A percentile compares a stretch with the other conserved stretches of the same genome.
These are phyloP conservation scores for Aspergillus transmontanensis DNA, from an alignment of 2,329 filamentous ascomycete genomes.

Conservation along the genomic window DNA sequence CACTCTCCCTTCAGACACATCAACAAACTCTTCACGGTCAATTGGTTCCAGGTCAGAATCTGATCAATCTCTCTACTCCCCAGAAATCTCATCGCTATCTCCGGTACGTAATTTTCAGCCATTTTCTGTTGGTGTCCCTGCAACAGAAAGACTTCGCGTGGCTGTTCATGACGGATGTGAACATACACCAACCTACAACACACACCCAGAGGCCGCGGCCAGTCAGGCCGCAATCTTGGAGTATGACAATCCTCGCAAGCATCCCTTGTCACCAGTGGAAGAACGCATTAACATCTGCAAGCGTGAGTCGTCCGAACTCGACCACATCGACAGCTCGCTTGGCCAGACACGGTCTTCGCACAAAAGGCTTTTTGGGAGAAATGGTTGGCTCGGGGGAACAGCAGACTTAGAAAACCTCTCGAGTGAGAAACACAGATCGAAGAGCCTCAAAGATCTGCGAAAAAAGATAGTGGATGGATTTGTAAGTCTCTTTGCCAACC, in stretches of 20 bases:
- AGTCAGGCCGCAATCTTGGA: slow-evolving; percentile 22
- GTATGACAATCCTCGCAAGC: neutral
- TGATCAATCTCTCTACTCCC: slow-evolving; percentile 13
- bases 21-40: slow-evolving; percentile 19
- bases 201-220: slow-evolving; percentile 1
- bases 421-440: slow-evolving; percentile 31
- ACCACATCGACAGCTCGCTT: slow-evolving; percentile 10
- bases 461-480: slow-evolving; percentile 42
- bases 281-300: neutral
- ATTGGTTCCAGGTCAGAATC: slow-evolving; percentile 3
- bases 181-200: slow-evolving; percentile 17
- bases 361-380: slow-evolving; percentile 47
- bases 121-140: neutral
- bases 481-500: slow-evolving; percentile 26
- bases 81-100: slow-evolving; percentile 13
- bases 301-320: neutral
- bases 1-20: slow-evolving; percentile 16
- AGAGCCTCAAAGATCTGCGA: slow-evolving; percentile 36
- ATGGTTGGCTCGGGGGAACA: slow-evolving; percentile 43
- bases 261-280: slow-evolving; percentile 6
- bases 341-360: slow-evolving; percentile 22
- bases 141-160: slow-evolving; percentile 10
- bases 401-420: slow-evolving; percentile 33
- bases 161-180: slow-evolving; percentile 16
- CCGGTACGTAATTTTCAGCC: slow-evolving; percentile 4